Evolutionary conservation across 306 rosid genomes (phyloP).

Genomic region (Prunus persica): DNA sequence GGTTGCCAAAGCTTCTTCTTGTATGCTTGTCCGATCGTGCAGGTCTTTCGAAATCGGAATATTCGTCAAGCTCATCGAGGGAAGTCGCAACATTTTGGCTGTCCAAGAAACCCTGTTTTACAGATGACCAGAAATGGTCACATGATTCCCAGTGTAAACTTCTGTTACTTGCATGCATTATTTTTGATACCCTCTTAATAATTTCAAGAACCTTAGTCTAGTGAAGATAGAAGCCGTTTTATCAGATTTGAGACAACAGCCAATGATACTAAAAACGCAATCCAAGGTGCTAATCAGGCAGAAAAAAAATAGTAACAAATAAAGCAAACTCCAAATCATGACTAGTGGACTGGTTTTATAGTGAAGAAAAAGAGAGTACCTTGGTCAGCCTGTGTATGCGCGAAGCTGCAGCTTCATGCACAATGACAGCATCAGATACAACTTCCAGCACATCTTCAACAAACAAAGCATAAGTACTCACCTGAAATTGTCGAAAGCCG

Average conservation of each 20-base stretch:
- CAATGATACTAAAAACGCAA: background rate
- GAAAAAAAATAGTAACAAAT: background rate
- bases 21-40: conserved; percentile 26
- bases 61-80: conserved; percentile 54
- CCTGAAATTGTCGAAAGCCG: conserved; percentile 40
- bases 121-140: background rate
- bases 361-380: conserved; percentile 39
- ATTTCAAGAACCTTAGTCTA: no score
- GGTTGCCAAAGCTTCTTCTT: conserved; percentile 40
- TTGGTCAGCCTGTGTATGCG: conserved; percentile 85
- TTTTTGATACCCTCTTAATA: no score
- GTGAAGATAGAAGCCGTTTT: background rate
- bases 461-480: conserved; percentile 88
- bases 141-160: background rate
- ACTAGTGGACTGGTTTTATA: background rate
- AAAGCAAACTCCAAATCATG: conserved; percentile 7
- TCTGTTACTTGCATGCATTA: no score
- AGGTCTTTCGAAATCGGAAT: conserved; percentile 49
- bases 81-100: conserved; percentile 52
- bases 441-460: conserved; percentile 89
- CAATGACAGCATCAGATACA: conserved; percentile 67
- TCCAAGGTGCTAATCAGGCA: background rate
- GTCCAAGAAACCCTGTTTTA: conserved; percentile 76
- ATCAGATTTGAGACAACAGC: background rate
- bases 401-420: conserved; percentile 91